Base-by-base conservation (phyloP, 805 yeast genomes). In the Saccharomycopsis sp. region DNA sequence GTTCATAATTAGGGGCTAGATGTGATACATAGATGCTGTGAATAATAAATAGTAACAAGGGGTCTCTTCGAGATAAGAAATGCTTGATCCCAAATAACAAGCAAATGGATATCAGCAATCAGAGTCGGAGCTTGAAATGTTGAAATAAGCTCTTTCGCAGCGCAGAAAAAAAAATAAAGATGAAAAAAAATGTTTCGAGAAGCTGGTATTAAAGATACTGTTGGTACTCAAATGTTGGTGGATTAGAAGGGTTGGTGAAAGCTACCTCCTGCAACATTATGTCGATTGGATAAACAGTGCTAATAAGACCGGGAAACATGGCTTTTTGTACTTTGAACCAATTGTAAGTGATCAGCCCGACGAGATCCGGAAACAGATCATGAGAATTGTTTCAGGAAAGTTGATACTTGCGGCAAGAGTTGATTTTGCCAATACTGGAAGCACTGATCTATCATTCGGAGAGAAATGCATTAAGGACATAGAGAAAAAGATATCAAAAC, bases 241-340 rank as follows among this genome's bases (percentile, higher is more conserved):
- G 96, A 0, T 69, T 93, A 2, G 73, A 72, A 12, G 84, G 81
- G 3, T 72, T 93, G 8, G 82, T 90, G 1, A 72, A 70, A 34
- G 81, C 88, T 0, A 97, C 97, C 0, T 78, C 96, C 2, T 89
- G 97, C 65, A 93, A 93, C 67, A 66, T 93, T 22, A 84, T 96
- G 0, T 82, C 96, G 0, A 72, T 89, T 53, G 97, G 97, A 0
- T 79, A 78, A 77, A 50, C 78, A 56, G 69, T 71, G 47, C 64
- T 69, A 58, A 69, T 14, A 82, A 81, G 9, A 74, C 78, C 7
- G 70, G 87, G 47, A 86, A 85, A 58, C 80, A 84, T 55, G 97
- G 97, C 0, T 86, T 81, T 66, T 65, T 91, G 2, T 88, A 79
- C 68, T 72, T 81, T 59, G 75, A 54, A 9, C 58, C 58, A 3